Percentiles rank a stretch among this genome's conserved stretches.
These are phyloP conservation scores for Diaporthe sp. DNA, from an alignment of 2,329 filamentous ascomycete genomes.

Conservation along the genomic window DNA sequence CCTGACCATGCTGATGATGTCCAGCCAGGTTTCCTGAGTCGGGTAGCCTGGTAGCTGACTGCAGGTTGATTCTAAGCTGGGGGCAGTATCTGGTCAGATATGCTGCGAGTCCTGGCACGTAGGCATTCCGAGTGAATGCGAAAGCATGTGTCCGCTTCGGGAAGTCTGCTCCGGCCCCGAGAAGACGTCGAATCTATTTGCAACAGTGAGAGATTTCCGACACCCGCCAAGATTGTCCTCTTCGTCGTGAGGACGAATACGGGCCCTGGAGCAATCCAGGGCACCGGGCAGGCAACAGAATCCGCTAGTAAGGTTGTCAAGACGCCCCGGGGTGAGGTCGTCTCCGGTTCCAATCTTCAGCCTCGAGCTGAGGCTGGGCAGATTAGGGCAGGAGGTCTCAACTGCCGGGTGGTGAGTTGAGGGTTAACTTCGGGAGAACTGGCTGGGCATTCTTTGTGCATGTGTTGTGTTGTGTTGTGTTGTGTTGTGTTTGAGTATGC, in stretches of 20 bases:
- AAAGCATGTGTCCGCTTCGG: slow-evolving; percentile 14
- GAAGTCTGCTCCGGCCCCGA: slow-evolving; percentile 15
- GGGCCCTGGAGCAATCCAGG: background rate
- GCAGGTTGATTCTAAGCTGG: background rate
- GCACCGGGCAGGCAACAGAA: slow-evolving; percentile 7
- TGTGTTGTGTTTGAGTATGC: background rate
- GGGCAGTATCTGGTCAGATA: background rate
- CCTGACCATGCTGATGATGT: slow-evolving; percentile 17
- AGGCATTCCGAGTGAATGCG: background rate
- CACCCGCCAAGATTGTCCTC: background rate
- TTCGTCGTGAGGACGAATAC: background rate
- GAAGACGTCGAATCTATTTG: slow-evolving; percentile 7
- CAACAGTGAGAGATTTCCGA: slow-evolving; percentile 18
- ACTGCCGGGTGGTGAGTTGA: slow-evolving; percentile 15
- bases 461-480: no score
- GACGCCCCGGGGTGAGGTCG: background rate
- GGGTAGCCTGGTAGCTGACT: background rate
- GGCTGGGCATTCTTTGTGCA: background rate
- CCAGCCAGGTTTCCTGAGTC: slow-evolving; percentile 12
- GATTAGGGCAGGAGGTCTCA: background rate
- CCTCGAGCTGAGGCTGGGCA: slow-evolving; percentile 1
- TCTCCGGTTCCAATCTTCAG: background rate
- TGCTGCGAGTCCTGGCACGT: background rate
- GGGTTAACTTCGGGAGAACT: background rate
- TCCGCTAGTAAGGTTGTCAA: background rate